Evolutionary conservation across 2,329 filamentous ascomycete species (phyloP).

Genomic region (Zopfia rhizophila): DNA sequence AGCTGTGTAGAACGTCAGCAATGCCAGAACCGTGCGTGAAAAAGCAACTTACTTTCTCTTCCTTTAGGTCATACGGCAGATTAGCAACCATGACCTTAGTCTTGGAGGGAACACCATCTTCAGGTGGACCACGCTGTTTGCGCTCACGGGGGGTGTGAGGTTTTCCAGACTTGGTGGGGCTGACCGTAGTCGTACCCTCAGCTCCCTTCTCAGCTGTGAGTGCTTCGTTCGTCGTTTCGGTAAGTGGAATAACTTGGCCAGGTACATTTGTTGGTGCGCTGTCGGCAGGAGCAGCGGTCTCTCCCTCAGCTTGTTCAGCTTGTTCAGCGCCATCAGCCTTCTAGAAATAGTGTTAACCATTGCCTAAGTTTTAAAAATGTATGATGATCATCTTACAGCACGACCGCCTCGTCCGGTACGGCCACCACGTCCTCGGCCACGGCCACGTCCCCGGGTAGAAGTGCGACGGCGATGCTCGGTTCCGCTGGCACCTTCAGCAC

Average conservation of each 20-base stretch:
- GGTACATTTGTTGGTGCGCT: constrained; percentile 61
- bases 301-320: constrained; percentile 57
- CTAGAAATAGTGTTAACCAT: constrained; percentile 28
- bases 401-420: constrained; percentile 72
- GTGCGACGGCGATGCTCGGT: constrained; percentile 69
- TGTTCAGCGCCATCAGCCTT: constrained; percentile 58
- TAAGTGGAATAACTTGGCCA: constrained; percentile 61
- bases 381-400: constrained; percentile 67
- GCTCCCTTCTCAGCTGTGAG: constrained; percentile 64
- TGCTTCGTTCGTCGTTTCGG: constrained; percentile 64
- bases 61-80: constrained; percentile 95
- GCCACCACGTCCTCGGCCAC: constrained; percentile 70
- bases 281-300: constrained; percentile 57
- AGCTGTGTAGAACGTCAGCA: constrained; percentile 69
- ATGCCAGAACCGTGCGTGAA: constrained; percentile 4
- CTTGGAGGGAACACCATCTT: constrained; percentile 97
- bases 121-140: constrained; percentile 92
- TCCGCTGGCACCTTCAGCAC: constrained; percentile 75
- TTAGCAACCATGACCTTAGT: constrained; percentile 99
- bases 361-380: constrained; percentile 23
- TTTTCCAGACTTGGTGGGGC: constrained; percentile 54
- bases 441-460: constrained; percentile 65
- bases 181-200: constrained; percentile 55
- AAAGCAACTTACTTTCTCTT: constrained; percentile 82
- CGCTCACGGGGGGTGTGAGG: constrained; percentile 65